Base-by-base conservation (phyloP, 805 yeast species). In the Candida dendrica region DNA sequence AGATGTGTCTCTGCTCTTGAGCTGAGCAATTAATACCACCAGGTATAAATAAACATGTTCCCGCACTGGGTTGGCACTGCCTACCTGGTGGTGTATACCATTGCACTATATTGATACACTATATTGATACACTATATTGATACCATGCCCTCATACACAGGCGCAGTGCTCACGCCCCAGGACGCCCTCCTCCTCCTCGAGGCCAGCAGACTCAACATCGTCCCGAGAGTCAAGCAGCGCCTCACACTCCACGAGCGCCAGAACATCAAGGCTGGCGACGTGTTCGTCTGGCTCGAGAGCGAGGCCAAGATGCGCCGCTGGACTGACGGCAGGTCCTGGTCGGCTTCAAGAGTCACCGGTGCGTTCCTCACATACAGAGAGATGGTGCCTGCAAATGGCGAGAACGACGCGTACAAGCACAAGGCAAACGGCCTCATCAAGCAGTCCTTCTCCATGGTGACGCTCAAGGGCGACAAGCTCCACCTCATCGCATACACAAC, bases 271-370 rank as follows among this genome's bases (percentile, higher is more conserved):
- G 68, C 79, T 8, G 87, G 87, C 4, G 69, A 80, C 3, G 72
- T 83, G 2, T 83, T 77, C 51, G 74, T 81, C 8, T 83, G 89
- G 89, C 81, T 78, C 55, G 90, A 83, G 55, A 65, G 71, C 13
- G 81, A 77, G 49, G 77, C 85, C 35, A 83, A 79, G 15, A 81
- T 84, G 79, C 73, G 78, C 47, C 63, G 90, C 24, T 83, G 91
- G 90, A 83, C 90, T 1, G 91, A 83, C 53, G 87, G 90, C 16
- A 73, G 74, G 47, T 69, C 73, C 29, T 83, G 91, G 90, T 69
- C 78, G 44, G 85, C 89, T 2, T 77, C 84, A 1, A 68, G 88
- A 44, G 88, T 84, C 1, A 69, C 72, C 4, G 84, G 85, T 4
- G 68, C 74, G 2, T 81, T 81, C 52, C 61, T 81, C 26, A 72